phyloP scores from a whole-genome alignment of 2,329 filamentous ascomycete species.

The Hymenoscyphus fructigenus region DNA sequence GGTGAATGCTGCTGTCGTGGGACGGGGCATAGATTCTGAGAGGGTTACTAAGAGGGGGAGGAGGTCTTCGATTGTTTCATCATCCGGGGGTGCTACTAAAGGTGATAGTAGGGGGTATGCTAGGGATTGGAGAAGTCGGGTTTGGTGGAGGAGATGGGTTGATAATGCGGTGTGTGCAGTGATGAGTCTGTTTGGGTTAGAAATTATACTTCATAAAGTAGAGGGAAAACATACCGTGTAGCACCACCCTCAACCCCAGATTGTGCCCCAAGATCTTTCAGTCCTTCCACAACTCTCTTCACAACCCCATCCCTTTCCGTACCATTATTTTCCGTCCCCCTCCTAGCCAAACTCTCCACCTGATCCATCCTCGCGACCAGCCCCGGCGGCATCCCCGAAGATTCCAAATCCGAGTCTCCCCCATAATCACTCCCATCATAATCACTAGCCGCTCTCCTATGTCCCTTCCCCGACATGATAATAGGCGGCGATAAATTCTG shows the following conservation, averaged over 20 bases:
- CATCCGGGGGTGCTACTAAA: conserved; percentile 59
- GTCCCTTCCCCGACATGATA: conserved; percentile 33
- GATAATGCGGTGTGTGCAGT: conserved; percentile 74
- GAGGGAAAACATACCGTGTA: conserved; percentile 54
- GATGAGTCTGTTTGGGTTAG: conserved; percentile 55
- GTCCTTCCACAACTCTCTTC: conserved; percentile 64
- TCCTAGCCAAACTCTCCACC: conserved; percentile 67
- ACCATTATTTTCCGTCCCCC: conserved; percentile 65
- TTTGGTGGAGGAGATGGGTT: conserved; percentile 73
- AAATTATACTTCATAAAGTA: neutral
- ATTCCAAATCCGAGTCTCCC: conserved; percentile 68
- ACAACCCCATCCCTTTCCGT: conserved; percentile 66
- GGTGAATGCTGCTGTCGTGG: conserved; percentile 59
- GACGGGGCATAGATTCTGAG: conserved; percentile 64
- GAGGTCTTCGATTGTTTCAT: conserved; percentile 66
- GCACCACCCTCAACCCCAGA: conserved; percentile 70
- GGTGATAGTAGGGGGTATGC: conserved; percentile 71
- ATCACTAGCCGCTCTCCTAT: conserved; percentile 54
- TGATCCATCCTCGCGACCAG: conserved; percentile 70
- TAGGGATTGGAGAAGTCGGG: conserved; percentile 71
- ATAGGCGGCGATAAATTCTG: conserved; percentile 29
- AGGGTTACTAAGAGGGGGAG: conserved; percentile 66
- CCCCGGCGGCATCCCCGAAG: conserved; percentile 64
- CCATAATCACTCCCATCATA: conserved; percentile 77
- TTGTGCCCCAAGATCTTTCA: conserved; percentile 72